These are phyloP conservation scores for Coriolopsis trogii DNA, from an alignment of 1,284 basidiomycete genomes.

Conservation along the genomic window DNA sequence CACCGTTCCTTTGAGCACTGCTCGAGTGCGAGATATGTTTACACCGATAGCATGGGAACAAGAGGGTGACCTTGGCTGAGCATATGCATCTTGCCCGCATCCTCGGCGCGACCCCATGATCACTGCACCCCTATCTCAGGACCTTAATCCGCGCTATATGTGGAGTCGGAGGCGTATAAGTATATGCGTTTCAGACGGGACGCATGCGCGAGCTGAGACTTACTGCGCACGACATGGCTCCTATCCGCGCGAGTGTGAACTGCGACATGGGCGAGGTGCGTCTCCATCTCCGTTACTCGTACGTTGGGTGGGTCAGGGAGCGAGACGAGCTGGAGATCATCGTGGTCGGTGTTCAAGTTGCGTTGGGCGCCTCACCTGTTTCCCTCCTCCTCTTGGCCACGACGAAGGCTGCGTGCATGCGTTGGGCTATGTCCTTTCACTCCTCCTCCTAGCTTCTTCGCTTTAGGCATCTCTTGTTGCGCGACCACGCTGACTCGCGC, in stretches of 20 bases:
- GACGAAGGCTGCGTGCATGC: too few relatives aligned
- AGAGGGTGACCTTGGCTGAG: not conserved
- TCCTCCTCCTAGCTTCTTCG: too few relatives aligned
- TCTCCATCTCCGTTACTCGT: not conserved
- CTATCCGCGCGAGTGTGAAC: slow-evolving; percentile 51
- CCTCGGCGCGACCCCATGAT: not conserved
- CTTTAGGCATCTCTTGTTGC: too few relatives aligned
- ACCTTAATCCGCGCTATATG: too few relatives aligned
- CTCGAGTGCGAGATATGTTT: too few relatives aligned
- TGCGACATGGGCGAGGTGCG: slow-evolving; percentile 67
- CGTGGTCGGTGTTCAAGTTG: not conserved
- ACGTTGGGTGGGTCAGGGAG: not conserved
- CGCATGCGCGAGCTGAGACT: not conserved
- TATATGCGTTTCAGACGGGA: too few relatives aligned
- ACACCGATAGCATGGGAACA: slow-evolving; percentile 5
- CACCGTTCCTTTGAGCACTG: too few relatives aligned
- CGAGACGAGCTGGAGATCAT: not conserved
- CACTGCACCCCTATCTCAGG: too few relatives aligned
- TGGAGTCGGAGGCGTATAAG: too few relatives aligned
- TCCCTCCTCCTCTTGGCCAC: not conserved
- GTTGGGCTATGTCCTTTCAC: too few relatives aligned
- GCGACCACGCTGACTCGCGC: too few relatives aligned
- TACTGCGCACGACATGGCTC: not conserved
- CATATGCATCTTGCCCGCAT: too few relatives aligned
- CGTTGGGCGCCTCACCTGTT: not conserved